phyloP scores from a whole-genome alignment of 106 monocot genomes.

The Phalaenopsis equestris region DNA sequence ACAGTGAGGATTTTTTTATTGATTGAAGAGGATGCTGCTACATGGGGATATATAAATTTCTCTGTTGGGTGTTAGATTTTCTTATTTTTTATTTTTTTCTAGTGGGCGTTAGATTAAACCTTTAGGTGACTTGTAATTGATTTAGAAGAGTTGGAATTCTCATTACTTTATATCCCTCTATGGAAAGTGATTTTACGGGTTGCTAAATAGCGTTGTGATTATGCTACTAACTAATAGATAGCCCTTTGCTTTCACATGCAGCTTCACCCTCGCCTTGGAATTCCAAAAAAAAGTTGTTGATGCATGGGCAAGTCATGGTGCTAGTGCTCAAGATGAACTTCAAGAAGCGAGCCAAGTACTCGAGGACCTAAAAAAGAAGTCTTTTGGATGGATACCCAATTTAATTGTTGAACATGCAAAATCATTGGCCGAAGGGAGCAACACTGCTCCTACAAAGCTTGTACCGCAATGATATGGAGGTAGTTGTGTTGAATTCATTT shows the following conservation, averaged over 20 bases:
- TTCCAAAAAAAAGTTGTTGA: constrained; percentile 57
- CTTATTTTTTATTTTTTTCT: not conserved
- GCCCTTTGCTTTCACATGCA: constrained; percentile 20
- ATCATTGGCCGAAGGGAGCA: constrained; percentile 4
- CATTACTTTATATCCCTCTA: not conserved
- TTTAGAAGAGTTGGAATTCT: not conserved
- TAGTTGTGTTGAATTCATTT: not conserved
- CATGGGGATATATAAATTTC: not conserved
- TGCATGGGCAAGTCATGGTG: constrained; percentile 64
- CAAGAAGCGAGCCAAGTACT: constrained; percentile 40
- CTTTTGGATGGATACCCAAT: constrained; percentile 25
- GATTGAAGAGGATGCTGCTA: too few relatives aligned
- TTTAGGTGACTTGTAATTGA: not conserved
- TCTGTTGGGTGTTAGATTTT: not conserved
- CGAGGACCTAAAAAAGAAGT: constrained; percentile 50
- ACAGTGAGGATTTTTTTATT: too few relatives aligned
- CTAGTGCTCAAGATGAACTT: constrained; percentile 45
- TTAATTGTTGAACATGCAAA: constrained; percentile 18
- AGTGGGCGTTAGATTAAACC: not conserved
- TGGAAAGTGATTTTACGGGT: not conserved
- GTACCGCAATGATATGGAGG: constrained; percentile 16
- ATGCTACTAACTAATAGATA: not conserved
- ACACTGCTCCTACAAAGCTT: constrained; percentile 12
- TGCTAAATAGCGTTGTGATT: not conserved
- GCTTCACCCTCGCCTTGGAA: constrained; percentile 53